Percentiles rank a stretch among this genome's conserved stretches.
Conservation (phyloP, 2,329 filamentous ascomycete genomes). For the Sclerotinia spermophila region DNA sequence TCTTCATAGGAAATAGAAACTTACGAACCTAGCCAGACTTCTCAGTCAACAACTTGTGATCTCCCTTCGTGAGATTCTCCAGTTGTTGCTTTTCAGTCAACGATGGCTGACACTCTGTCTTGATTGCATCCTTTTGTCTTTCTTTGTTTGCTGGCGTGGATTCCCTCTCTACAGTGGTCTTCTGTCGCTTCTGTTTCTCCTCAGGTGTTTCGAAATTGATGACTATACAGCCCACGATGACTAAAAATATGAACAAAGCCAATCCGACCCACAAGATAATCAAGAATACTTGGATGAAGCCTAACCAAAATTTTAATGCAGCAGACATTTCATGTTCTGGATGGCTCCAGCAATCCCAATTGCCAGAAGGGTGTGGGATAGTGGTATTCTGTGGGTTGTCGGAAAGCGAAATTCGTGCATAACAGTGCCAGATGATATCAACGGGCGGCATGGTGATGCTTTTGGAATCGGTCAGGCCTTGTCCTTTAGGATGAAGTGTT, state of each 20-base stretch:
- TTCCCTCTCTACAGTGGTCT: background rate
- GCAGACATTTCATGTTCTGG: too few species aligned
- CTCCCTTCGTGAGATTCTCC: too few species aligned
- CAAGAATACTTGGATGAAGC: too few species aligned
- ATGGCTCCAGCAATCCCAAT: background rate
- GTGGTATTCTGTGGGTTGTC: background rate
- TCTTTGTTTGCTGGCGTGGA: background rate
- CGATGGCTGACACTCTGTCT: background rate
- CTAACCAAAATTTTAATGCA: too few species aligned
- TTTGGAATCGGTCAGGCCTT: background rate
- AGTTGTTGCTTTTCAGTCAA: background rate
- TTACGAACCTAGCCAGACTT: background rate
- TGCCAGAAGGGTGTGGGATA: background rate
- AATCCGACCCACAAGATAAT: too few species aligned
- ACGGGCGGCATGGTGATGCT: background rate
- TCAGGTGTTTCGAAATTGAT: fast-evolving
- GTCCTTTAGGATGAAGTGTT: background rate
- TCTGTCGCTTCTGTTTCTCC: background rate
- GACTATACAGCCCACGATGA: background rate
- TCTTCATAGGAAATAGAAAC: background rate
- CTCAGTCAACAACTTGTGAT: background rate
- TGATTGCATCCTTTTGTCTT: background rate
- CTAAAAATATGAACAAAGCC: background rate
- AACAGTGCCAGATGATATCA: background rate
- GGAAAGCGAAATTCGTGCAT: background rate